Conservation (phyloP, 2,329 filamentous ascomycete species). For the Colletotrichum lindemuthianum region DNA sequence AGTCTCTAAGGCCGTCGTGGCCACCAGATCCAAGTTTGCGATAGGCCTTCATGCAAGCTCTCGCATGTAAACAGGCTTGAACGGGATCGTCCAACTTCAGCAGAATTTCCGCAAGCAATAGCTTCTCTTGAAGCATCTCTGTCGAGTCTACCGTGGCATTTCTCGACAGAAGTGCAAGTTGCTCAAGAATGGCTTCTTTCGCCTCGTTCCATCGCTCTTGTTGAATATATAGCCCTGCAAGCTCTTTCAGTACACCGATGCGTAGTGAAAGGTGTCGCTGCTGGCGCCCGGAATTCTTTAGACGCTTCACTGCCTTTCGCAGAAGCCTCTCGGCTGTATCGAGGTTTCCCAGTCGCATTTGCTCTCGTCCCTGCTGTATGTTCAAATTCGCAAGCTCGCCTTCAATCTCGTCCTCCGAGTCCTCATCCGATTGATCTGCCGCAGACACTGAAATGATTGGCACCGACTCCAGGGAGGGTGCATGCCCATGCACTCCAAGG, state of each 20-base stretch:
- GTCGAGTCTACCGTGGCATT: neutral
- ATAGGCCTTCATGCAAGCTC: neutral
- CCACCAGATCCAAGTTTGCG: neutral
- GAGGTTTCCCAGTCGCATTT: neutral
- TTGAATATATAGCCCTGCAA: neutral
- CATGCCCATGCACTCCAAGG: no score
- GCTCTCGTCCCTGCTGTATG: neutral
- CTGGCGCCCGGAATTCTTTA: neutral
- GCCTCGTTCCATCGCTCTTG: neutral
- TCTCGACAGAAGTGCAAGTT: neutral
- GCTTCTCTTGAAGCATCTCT: neutral
- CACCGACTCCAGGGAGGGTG: no score
- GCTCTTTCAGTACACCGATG: neutral
- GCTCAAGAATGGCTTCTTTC: neutral
- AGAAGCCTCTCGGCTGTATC: neutral
- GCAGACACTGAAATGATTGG: neutral
- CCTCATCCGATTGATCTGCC: neutral
- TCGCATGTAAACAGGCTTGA: neutral
- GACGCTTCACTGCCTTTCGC: neutral
- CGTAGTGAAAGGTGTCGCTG: neutral
- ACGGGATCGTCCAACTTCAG: neutral
- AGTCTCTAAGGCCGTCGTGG: neutral
- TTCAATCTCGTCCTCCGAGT: slow-evolving; percentile 3
- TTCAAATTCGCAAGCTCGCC: neutral
- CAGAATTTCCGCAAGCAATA: neutral